These are phyloP conservation scores for Wickerhamomyces sydowiorum DNA, from an alignment of 805 yeast species.

Conservation along the genomic window DNA sequence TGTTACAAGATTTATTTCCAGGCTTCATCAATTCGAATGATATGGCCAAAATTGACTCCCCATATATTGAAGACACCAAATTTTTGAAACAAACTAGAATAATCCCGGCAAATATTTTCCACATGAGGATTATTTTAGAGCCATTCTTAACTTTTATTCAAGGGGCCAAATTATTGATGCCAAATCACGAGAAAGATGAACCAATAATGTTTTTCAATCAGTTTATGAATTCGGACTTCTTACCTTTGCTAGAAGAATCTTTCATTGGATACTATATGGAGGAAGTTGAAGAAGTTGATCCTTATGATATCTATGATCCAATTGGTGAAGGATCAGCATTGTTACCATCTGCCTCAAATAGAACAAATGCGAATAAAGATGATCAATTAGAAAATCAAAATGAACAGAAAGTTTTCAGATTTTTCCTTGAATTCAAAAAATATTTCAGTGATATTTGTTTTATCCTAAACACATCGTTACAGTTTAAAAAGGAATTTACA, in stretches of 20 bases:
- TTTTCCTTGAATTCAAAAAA: slow-evolving; percentile 16
- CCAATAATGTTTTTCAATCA: slow-evolving; percentile 47
- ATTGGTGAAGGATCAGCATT: slow-evolving; percentile 11
- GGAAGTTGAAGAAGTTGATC: slow-evolving; percentile 32
- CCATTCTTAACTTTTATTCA: slow-evolving; percentile 65
- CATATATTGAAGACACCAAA: slow-evolving; percentile 57
- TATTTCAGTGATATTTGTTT: slow-evolving; percentile 16
- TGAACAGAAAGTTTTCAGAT: slow-evolving; percentile 6
- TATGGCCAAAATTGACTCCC: slow-evolving; percentile 29
- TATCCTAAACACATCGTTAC: slow-evolving; percentile 21
- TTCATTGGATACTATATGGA: slow-evolving; percentile 47
- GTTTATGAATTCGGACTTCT: slow-evolving; percentile 59
- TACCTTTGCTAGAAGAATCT: slow-evolving; percentile 56
- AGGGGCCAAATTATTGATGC: slow-evolving; percentile 42
- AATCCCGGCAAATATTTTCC: slow-evolving; percentile 66
- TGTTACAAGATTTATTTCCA: slow-evolving; percentile 63
- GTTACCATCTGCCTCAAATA: slow-evolving; percentile 38
- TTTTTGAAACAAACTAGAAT: slow-evolving; percentile 56
- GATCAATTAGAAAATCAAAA: slow-evolving; percentile 9
- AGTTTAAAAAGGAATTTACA: slow-evolving; percentile 21
- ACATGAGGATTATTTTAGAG: slow-evolving; percentile 74
- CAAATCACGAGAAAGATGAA: slow-evolving; percentile 21
- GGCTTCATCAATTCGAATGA: slow-evolving; percentile 44
- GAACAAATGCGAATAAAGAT: too few relatives aligned
- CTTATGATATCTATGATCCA: slow-evolving; percentile 27